A percentile compares a stretch with the other conserved stretches of the same genome.
Evolutionary conservation across 2,329 filamentous ascomycete genomes (phyloP).

Genomic region (Pestalotiopsis sp.): DNA sequence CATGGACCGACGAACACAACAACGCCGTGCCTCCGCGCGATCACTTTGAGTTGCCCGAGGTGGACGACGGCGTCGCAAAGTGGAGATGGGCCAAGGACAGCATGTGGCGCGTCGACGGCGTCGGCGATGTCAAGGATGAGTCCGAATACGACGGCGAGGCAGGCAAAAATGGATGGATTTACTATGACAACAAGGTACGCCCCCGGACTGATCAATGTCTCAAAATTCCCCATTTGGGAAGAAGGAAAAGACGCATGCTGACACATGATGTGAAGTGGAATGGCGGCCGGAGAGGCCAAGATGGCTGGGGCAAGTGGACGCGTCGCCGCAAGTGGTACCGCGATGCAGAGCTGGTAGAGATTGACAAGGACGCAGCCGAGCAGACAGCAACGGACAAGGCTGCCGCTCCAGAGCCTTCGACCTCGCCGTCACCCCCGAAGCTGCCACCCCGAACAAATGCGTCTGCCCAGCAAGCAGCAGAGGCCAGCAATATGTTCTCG

Average conservation of each 20-base stretch:
- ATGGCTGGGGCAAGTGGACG: conserved; percentile 95
- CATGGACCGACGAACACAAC: conserved; percentile 96
- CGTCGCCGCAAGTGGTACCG: conserved; percentile 93
- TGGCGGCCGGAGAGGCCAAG: conserved; percentile 78
- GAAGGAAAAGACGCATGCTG: background rate
- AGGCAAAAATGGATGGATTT: conserved; percentile 84
- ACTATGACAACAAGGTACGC: conserved; percentile 92
- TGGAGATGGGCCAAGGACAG: conserved; percentile 83
- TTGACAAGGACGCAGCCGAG: conserved; percentile 36
- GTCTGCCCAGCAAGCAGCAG: conserved; percentile 22
- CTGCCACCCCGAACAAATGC: conserved; percentile 24
- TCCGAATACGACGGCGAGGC: conserved; percentile 60
- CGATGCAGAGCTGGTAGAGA: conserved; percentile 91
- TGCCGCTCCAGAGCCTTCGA: conserved; percentile 36
- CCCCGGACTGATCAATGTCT: background rate
- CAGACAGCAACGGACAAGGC: conserved; percentile 39
- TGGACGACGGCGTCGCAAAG: conserved; percentile 60
- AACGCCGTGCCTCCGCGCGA: conserved; percentile 78
- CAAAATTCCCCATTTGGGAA: background rate
- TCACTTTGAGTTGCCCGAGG: conserved; percentile 63
- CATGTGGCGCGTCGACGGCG: conserved; percentile 85
- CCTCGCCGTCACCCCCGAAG: conserved; percentile 25
- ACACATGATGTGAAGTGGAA: conserved; percentile 67
- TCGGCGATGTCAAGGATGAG: conserved; percentile 50
- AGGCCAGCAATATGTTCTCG: conserved; percentile 15